Conservation (phyloP, 202 grass and related monocot species). For the Schoenoplectus tabernaemontani region DNA sequence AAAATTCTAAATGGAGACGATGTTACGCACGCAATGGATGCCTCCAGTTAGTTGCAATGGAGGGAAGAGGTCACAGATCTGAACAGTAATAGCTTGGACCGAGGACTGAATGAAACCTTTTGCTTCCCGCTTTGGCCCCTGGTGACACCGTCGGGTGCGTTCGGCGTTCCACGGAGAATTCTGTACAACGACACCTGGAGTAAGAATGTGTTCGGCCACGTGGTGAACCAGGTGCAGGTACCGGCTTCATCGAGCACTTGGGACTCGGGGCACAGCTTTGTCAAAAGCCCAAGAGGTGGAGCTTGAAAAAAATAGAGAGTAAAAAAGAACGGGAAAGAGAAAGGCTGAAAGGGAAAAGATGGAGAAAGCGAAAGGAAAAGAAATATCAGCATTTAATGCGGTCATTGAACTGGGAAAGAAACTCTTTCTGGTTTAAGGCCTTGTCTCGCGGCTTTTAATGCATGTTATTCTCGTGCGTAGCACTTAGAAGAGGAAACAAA, state of each 20-base stretch:
- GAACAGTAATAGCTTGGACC: conserved; percentile 5
- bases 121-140: conserved; percentile 20
- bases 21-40: neutral
- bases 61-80: neutral
- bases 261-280: conserved; percentile 12
- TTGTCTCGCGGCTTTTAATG: conserved; percentile 16
- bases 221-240: neutral
- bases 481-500: neutral
- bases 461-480: conserved; percentile 18
- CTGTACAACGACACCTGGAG: neutral
- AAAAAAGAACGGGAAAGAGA: conserved; percentile 19
- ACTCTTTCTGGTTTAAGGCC: neutral
- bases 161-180: neutral
- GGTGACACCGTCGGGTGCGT: neutral
- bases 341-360: neutral
- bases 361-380: neutral
- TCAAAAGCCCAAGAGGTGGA: conserved; percentile 12
- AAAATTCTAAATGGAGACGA: neutral
- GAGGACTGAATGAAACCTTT: conserved; percentile 26
- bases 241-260: neutral
- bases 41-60: neutral
- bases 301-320: neutral
- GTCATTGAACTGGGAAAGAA: neutral
- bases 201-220: neutral
- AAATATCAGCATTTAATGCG: conserved; percentile 7